These are phyloP conservation scores for Inga leiocalycina DNA, from an alignment of 306 rosid genomes.

Conservation along the genomic window DNA sequence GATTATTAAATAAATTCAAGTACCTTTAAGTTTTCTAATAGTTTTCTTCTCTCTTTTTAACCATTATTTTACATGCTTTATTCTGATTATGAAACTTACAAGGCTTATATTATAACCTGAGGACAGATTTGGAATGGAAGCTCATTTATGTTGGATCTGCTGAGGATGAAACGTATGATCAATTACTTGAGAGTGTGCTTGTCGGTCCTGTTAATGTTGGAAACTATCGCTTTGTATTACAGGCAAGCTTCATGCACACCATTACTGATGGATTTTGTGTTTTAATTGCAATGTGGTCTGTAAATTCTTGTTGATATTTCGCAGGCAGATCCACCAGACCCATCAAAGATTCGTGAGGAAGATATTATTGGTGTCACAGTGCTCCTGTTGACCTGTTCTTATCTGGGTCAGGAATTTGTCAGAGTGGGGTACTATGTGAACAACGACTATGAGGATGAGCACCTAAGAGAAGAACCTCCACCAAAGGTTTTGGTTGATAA, in stretches of 20 bases:
- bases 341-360: slow-evolving; percentile 90
- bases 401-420: slow-evolving; percentile 85
- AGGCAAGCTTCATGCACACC: slow-evolving; percentile 47
- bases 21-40: neutral
- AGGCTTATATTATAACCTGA: slow-evolving; percentile 7
- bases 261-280: neutral
- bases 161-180: slow-evolving; percentile 93
- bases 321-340: slow-evolving; percentile 95
- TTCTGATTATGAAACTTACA: slow-evolving; percentile 7
- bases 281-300: slow-evolving; percentile 18
- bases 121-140: slow-evolving; percentile 90
- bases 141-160: slow-evolving; percentile 94
- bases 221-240: slow-evolving; percentile 83
- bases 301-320: neutral
- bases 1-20: too few relatives aligned
- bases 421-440: slow-evolving; percentile 93
- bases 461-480: slow-evolving; percentile 91
- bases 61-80: neutral
- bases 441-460: slow-evolving; percentile 93
- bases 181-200: slow-evolving; percentile 84
- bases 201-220: slow-evolving; percentile 97
- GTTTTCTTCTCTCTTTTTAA: neutral
- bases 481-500: slow-evolving; percentile 68
- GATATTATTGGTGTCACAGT: slow-evolving; percentile 91
- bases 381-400: slow-evolving; percentile 81